Conservation (phyloP, 495 filamentous ascomycete genomes). For the Evernia prunastri region DNA sequence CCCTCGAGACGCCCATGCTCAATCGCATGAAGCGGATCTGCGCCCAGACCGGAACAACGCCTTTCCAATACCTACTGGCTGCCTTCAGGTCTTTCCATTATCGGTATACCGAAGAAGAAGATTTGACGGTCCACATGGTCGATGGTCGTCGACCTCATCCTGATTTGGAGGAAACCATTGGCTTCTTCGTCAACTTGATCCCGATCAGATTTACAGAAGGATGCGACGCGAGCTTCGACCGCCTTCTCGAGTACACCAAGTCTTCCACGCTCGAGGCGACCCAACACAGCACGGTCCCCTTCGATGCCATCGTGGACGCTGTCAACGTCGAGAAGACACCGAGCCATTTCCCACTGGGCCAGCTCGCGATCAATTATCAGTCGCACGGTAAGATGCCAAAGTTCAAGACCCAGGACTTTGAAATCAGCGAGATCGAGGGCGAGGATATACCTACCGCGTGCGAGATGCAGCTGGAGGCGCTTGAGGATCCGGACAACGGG, state of each 20-base stretch:
- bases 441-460: conserved; percentile 27
- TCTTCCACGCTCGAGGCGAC: conserved; percentile 21
- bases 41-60: conserved; percentile 25
- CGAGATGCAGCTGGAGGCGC: conserved; percentile 27
- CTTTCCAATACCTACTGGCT: conserved; percentile 38
- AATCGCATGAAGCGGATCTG: conserved; percentile 28
- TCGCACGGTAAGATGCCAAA: conserved; percentile 27
- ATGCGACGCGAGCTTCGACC: conserved; percentile 32
- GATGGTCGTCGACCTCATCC: conserved; percentile 36
- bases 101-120: conserved; percentile 27
- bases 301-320: conserved; percentile 29
- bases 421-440: conserved; percentile 20
- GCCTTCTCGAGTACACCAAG: conserved; percentile 27
- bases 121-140: conserved; percentile 33
- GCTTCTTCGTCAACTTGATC: conserved; percentile 41
- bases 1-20: conserved; percentile 19
- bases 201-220: conserved; percentile 34
- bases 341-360: conserved; percentile 28
- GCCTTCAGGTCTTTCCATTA: conserved; percentile 32
- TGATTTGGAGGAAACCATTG: conserved; percentile 30
- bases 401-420: conserved; percentile 26
- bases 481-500: conserved; percentile 27
- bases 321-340: conserved; percentile 21
- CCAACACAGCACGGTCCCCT: conserved; percentile 26
- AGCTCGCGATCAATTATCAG: conserved; percentile 32